Evolutionary conservation across 371 early-diverging fungal genomes (phyloP).

Genomic region (Rhizopus delemar): DNA sequence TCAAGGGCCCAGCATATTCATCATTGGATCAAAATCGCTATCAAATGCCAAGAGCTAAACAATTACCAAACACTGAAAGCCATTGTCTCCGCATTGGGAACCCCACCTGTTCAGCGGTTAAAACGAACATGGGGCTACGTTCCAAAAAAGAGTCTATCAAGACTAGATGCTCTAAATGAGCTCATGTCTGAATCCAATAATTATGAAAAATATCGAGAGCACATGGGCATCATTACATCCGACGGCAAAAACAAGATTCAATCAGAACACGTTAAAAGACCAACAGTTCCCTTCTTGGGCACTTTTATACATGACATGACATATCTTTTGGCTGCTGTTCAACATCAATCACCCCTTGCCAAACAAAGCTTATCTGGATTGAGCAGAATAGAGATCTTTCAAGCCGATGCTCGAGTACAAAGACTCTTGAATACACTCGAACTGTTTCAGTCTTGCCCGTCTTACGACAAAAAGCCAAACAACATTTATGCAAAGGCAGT

Average conservation of each 20-base stretch:
- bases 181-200: slow-evolving; percentile 75
- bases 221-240: slow-evolving; percentile 55
- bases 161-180: slow-evolving; percentile 59
- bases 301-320: slow-evolving; percentile 80
- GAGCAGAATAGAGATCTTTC: slow-evolving; percentile 13
- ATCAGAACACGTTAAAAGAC: slow-evolving; percentile 52
- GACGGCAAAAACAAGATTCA: slow-evolving; percentile 40
- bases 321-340: slow-evolving; percentile 62
- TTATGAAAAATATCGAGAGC: slow-evolving; percentile 71
- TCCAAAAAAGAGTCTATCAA: slow-evolving; percentile 64
- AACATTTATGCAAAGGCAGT: neutral
- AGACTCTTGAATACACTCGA: slow-evolving; percentile 53
- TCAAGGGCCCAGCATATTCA: slow-evolving; percentile 68
- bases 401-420: slow-evolving; percentile 55
- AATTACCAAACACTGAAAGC: slow-evolving; percentile 80
- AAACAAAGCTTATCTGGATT: slow-evolving; percentile 3
- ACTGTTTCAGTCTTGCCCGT: slow-evolving; percentile 62
- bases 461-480: slow-evolving; percentile 47
- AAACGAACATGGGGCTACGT: slow-evolving; percentile 78
- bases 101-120: slow-evolving; percentile 76
- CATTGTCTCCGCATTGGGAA: slow-evolving; percentile 69
- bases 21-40: slow-evolving; percentile 77
- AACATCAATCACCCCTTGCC: slow-evolving; percentile 8
- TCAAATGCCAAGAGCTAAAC: slow-evolving; percentile 62
- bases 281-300: slow-evolving; percentile 79